phyloP scores from a whole-genome alignment of 139 green algal genomes.

The Coccomyxa sp. region DNA sequence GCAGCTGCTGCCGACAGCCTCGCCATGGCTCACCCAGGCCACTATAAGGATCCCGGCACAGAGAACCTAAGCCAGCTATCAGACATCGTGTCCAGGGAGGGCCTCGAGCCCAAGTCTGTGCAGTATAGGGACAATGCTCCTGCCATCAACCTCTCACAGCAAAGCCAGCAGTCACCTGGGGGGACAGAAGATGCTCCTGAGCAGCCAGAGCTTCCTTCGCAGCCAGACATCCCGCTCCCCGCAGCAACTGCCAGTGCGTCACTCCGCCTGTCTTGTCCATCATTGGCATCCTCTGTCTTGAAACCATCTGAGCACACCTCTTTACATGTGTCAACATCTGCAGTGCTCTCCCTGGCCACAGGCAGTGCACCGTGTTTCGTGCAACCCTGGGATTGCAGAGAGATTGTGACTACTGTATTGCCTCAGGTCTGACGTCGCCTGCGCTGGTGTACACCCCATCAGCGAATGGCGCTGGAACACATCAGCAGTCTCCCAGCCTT shows the following conservation, averaged over 20 bases:
- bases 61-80: slow-evolving; percentile 14
- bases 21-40: slow-evolving; percentile 14
- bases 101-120: too few species aligned
- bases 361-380: too few species aligned
- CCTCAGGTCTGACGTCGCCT: background rate
- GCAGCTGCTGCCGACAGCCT: background rate
- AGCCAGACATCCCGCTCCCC: slow-evolving; percentile 35
- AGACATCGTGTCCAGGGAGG: slow-evolving; percentile 9
- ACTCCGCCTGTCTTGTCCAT: too few species aligned
- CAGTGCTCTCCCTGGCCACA: too few species aligned
- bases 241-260: too few species aligned
- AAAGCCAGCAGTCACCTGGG: background rate
- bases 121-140: background rate
- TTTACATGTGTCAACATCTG: too few species aligned
- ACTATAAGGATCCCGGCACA: slow-evolving; percentile 16
- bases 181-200: slow-evolving; percentile 14
- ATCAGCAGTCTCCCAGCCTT: background rate
- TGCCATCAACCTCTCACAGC: background rate
- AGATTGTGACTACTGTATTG: too few species aligned
- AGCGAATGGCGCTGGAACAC: background rate
- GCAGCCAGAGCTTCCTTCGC: slow-evolving; percentile 11
- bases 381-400: too few species aligned
- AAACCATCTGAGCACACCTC: too few species aligned
- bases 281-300: too few species aligned
- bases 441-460: background rate